Conservation (phyloP, 2,329 filamentous ascomycete genomes). For the Cladophialophora exuberans region DNA sequence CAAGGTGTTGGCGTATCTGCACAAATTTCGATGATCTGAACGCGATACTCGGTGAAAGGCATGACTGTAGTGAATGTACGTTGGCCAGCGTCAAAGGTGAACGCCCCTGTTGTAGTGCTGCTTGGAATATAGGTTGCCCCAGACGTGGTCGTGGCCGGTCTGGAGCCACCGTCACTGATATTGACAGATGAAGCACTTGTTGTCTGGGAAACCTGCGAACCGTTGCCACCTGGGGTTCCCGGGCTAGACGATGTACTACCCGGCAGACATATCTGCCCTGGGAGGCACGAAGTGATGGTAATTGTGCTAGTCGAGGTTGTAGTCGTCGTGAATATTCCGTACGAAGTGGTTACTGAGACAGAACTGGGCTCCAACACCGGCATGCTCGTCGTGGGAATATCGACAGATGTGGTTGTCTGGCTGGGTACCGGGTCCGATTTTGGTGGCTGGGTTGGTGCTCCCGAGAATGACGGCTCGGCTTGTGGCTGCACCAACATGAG, state of each 20-base stretch:
- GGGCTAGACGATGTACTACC: neutral
- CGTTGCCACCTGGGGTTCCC: neutral
- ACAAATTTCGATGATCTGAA: slow-evolving; percentile 26
- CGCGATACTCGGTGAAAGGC: slow-evolving; percentile 18
- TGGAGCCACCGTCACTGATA: slow-evolving; percentile 14
- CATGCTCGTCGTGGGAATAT: slow-evolving; percentile 1
- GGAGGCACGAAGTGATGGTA: slow-evolving; percentile 16
- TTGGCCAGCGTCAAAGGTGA: slow-evolving; percentile 17
- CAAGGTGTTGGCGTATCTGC: slow-evolving; percentile 18
- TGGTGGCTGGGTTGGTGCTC: slow-evolving; percentile 23
- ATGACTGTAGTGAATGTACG: slow-evolving; percentile 24
- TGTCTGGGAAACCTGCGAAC: slow-evolving; percentile 3
- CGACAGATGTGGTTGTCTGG: slow-evolving; percentile 7
- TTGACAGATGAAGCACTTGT: neutral
- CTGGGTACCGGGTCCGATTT: slow-evolving; percentile 18
- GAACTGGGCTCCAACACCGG: neutral
- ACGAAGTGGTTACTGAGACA: neutral
- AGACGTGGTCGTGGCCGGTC: slow-evolving; percentile 1
- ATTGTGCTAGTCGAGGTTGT: slow-evolving; percentile 18
- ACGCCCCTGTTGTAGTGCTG: slow-evolving; percentile 9
- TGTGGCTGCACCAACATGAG: slow-evolving; percentile 6
- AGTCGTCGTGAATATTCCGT: slow-evolving; percentile 4
- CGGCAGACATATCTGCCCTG: slow-evolving; percentile 4
- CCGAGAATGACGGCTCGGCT: slow-evolving; percentile 21
- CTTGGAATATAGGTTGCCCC: neutral